A percentile compares a stretch with the other conserved stretches of the same genome.
These are phyloP conservation scores for Calonectria leucothoes DNA, from an alignment of 2,329 filamentous ascomycete species.

Conservation along the genomic window DNA sequence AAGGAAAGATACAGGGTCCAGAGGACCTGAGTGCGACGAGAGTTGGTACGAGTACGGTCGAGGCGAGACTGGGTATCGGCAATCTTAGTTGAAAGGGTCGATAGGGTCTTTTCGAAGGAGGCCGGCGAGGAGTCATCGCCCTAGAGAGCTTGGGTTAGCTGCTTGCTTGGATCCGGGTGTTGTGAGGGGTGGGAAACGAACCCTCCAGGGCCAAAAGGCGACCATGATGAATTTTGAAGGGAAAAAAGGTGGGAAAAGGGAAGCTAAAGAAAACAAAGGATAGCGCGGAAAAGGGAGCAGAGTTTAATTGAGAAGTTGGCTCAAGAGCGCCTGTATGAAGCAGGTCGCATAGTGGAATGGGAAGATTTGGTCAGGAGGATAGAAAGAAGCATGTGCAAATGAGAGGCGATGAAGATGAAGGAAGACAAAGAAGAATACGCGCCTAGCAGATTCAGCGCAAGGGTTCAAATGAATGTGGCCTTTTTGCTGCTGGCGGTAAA, in stretches of 20 bases:
- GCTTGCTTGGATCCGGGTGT: not conserved
- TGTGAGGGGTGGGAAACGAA: conserved; percentile 51
- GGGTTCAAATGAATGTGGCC: conserved; percentile 12
- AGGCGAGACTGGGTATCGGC: conserved; percentile 77
- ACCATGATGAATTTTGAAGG: conserved; percentile 67
- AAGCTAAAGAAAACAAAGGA: not conserved
- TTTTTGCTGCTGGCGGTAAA: conserved; percentile 17
- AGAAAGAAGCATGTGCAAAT: conserved; percentile 4
- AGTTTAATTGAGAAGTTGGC: not conserved
- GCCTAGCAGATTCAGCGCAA: conserved; percentile 1
- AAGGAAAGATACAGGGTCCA: conserved; percentile 93
- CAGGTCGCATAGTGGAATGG: conserved; percentile 1
- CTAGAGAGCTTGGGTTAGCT: conserved; percentile 57
- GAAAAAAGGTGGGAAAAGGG: not conserved
- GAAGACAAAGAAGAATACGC: conserved; percentile 11
- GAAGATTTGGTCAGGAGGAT: not conserved
- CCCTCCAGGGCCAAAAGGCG: conserved; percentile 88
- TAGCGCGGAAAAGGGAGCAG: not conserved
- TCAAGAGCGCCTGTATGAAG: not conserved
- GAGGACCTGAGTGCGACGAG: conserved; percentile 84
- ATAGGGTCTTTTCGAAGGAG: conserved; percentile 92
- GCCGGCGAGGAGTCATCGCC: conserved; percentile 84
- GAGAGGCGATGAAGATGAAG: not conserved
- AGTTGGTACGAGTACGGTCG: conserved; percentile 77
- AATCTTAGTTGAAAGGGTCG: conserved; percentile 85